Base-by-base conservation (phyloP, 176 grass and related monocot species). In the Eremochloa ophiuroides region DNA sequence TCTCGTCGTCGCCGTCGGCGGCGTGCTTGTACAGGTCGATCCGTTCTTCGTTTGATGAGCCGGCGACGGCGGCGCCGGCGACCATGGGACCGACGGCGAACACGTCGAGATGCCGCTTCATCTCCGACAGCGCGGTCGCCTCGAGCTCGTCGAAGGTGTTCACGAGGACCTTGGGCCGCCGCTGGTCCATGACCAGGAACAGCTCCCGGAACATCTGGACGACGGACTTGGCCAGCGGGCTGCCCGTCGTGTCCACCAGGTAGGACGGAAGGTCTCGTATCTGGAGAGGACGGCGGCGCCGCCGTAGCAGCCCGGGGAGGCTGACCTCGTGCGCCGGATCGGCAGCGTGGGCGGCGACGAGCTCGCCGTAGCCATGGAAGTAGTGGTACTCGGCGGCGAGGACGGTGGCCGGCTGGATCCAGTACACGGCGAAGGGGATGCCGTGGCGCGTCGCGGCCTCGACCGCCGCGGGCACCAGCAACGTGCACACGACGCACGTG, bases 391-490 rank as follows among this genome's bases (percentile, higher is more conserved):
- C 74, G 11, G 72, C 16, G 5, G 88, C 83, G 1, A 94, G 77
- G 18, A 86, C 40, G 9, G 71, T 77, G 8, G 79, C 88, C n/a
- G 86, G 88, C 80, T 94, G 92, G 68, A 89, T 75, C 92, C 89
- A 94, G 80, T 67, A 89, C 12, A 89, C 65, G 0, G 66, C 80
- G 10, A 62, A 27, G 3, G 80, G 89, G 51, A 89, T 2, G 17
- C 61, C 71, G 15, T 23, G 51, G 71, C 28, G 50, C 15, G 22
- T 34, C 0, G 81, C 86, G 22, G 87, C 83, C 5, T 88, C 89
- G 13, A 42, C 48, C 2, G 42, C 66, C 77, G 40, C 50, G 0
- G 41, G 41, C 41, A 72, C 14, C 17, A 71, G 2, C 13, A 87
- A 0, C 44, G 71, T 80, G 69, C 80, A 86, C 38, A 91, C 27